Percentiles rank a stretch among this genome's conserved stretches.
Conservation (phyloP, 129 eudicot species). For the Artemisia argyi region DNA sequence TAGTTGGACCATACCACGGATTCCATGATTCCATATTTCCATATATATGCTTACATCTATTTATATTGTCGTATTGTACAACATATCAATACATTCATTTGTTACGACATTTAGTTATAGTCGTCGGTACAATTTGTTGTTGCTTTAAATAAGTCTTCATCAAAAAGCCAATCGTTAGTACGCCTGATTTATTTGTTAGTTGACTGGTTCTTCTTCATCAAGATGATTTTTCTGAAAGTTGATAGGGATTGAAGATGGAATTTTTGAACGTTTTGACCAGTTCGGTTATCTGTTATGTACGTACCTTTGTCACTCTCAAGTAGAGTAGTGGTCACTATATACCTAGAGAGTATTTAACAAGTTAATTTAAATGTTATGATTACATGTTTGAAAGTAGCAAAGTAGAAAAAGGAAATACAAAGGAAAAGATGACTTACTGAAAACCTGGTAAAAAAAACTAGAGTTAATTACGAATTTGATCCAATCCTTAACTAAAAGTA, state of each 20-base stretch:
- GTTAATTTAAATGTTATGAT: too few species aligned
- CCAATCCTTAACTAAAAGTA: too few species aligned
- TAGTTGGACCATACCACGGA: conserved; percentile 17
- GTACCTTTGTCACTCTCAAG: not conserved
- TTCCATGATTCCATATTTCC: not conserved
- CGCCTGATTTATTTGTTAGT: not conserved
- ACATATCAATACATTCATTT: too few species aligned
- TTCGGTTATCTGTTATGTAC: not conserved
- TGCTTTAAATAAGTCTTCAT: not conserved
- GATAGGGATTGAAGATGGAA: not conserved
- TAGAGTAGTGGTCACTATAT: too few species aligned
- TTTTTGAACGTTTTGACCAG: conserved; percentile 4
- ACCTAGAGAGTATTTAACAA: too few species aligned
- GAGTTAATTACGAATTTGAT: too few species aligned
- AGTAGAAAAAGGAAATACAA: too few species aligned
- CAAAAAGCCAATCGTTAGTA: not conserved
- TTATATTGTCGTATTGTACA: not conserved
- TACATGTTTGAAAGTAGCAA: too few species aligned
- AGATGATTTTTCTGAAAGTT: not conserved
- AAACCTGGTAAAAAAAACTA: too few species aligned
- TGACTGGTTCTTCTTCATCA: not conserved
- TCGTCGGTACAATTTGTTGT: not conserved
- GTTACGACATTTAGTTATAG: not conserved
- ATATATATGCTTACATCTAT: not conserved
- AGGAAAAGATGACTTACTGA: too few species aligned